Percentiles rank a stretch among this genome's conserved stretches.
These are phyloP conservation scores for Ehretia macrophylla DNA, from an alignment of 257 asterid species.

Conservation along the genomic window DNA sequence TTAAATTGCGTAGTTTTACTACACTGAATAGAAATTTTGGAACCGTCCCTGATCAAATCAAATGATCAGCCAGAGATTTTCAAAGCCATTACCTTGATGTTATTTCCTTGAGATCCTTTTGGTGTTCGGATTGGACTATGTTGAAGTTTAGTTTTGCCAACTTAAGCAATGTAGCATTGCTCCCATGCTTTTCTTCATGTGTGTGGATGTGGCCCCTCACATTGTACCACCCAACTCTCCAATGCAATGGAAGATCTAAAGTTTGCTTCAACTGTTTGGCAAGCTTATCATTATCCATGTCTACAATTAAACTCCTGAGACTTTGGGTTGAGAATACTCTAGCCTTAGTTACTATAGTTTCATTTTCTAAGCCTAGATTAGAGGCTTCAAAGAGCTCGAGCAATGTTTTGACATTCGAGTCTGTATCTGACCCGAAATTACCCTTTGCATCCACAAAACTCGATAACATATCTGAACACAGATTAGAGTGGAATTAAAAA, in stretches of 20 bases:
- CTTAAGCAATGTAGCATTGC: constrained; percentile 19
- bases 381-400: constrained; percentile 49
- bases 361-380: constrained; percentile 34
- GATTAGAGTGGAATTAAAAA: no score
- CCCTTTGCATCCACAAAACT: constrained; percentile 21
- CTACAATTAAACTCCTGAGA: not conserved
- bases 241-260: constrained; percentile 27
- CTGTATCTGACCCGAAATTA: not conserved
- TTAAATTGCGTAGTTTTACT: no score
- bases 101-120: constrained; percentile 46
- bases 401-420: constrained; percentile 14
- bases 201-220: constrained; percentile 31
- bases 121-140: constrained; percentile 47
- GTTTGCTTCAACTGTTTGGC: not conserved
- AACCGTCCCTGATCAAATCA: no score
- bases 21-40: no score
- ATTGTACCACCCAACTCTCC: constrained; percentile 49
- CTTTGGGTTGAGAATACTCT: constrained; percentile 7
- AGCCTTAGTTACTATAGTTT: constrained; percentile 25
- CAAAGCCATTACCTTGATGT: constrained; percentile 29
- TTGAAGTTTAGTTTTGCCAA: constrained; percentile 60
- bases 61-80: no score
- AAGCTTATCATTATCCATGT: not conserved
- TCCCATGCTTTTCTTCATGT: constrained; percentile 2
- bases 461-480: constrained; percentile 27